These are phyloP conservation scores for Exophiala mesophila DNA, from an alignment of 2,329 filamentous ascomycete species.

Conservation along the genomic window DNA sequence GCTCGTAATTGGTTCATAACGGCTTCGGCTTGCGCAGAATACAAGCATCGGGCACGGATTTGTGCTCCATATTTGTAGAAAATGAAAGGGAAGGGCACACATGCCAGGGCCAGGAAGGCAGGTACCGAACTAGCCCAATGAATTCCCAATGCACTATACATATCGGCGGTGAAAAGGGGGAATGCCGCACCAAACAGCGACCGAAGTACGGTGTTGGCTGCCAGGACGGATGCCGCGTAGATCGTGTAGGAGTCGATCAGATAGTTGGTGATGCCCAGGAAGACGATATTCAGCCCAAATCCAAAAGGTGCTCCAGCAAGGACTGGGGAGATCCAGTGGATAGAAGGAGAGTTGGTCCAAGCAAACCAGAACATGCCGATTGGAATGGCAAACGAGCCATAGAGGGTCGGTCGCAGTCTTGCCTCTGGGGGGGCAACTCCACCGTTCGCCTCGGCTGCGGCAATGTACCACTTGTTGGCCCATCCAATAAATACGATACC, in stretches of 20 bases:
- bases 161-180: conserved; percentile 62
- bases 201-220: conserved; percentile 73
- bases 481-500: conserved; percentile 53
- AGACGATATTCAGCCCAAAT: conserved; percentile 48
- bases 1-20: conserved; percentile 22
- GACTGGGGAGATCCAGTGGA: conserved; percentile 54
- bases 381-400: conserved; percentile 60
- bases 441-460: conserved; percentile 40
- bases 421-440: conserved; percentile 63
- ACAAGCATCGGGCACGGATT: conserved; percentile 58
- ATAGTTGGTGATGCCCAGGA: conserved; percentile 36
- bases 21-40: conserved; percentile 23
- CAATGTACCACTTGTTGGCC: conserved; percentile 53
- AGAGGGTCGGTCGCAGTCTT: conserved; percentile 56
- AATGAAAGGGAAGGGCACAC: conserved; percentile 68
- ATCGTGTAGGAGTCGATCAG: conserved; percentile 67
- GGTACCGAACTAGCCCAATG: conserved; percentile 72
- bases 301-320: conserved; percentile 51
- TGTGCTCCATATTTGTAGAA: conserved; percentile 65
- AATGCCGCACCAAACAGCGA: conserved; percentile 74
- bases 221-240: conserved; percentile 69
- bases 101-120: conserved; percentile 66
- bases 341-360: conserved; percentile 55
- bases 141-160: conserved; percentile 54
- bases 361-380: conserved; percentile 64